Conservation (phyloP, 1,284 basidiomycete species). For the Prillingera fragicola region DNA sequence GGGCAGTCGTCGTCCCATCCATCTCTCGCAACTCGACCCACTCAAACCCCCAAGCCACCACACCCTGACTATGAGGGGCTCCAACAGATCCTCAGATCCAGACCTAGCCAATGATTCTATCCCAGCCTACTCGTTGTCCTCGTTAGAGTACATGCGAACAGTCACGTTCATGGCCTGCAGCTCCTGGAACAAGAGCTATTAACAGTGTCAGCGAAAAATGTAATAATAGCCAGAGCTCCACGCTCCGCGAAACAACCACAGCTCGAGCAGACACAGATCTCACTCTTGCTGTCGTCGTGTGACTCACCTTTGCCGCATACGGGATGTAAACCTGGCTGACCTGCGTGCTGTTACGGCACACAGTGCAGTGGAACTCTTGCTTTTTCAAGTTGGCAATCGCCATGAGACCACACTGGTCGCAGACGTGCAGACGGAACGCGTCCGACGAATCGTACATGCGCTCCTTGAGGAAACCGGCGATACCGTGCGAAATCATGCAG, state of each 20-base stretch:
- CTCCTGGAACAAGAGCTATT: conserved; percentile 21
- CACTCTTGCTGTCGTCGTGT: background rate
- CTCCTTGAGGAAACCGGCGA: conserved; percentile 95
- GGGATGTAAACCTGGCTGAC: conserved; percentile 86
- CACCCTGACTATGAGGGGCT: no score
- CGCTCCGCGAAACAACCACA: no score
- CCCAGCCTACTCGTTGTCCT: conserved; percentile 6
- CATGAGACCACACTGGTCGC: conserved; percentile 90
- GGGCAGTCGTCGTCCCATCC: background rate
- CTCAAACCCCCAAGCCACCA: background rate
- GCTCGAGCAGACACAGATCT: no score
- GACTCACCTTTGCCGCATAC: conserved; percentile 60
- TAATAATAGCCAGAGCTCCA: no score
- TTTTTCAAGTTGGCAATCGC: conserved; percentile 82
- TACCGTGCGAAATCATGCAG: conserved; percentile 99
- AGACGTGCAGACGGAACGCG: conserved; percentile 92
- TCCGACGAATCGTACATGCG: conserved; percentile 79
- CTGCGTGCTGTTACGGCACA: conserved; percentile 92
- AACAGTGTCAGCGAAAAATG: conserved; percentile 3
- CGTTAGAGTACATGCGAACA: conserved; percentile 20
- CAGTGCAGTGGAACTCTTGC: conserved; percentile 54
- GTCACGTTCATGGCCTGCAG: conserved; percentile 36
- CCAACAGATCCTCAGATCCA: no score
- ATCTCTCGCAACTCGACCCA: background rate
- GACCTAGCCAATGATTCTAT: background rate